These are phyloP conservation scores for Carex littledalei DNA, from an alignment of 176 grass and related monocot genomes.

Conservation along the genomic window DNA sequence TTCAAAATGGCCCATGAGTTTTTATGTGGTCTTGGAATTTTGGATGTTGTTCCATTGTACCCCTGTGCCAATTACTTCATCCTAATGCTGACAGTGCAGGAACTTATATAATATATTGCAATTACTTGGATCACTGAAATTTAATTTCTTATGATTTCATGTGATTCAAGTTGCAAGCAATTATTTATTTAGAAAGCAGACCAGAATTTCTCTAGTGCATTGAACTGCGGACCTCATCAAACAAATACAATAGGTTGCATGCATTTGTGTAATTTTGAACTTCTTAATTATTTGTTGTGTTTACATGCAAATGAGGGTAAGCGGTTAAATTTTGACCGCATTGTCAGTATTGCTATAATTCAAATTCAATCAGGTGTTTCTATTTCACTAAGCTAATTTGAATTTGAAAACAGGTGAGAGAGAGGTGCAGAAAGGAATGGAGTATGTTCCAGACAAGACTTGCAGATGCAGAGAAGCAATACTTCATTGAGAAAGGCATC, in stretches of 20 bases:
- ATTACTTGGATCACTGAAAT: not conserved
- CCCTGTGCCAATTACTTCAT: not conserved
- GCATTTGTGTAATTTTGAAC: not conserved
- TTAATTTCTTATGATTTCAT: not conserved
- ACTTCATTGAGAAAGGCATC: constrained; percentile 48
- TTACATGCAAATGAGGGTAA: not conserved
- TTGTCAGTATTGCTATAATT: not conserved
- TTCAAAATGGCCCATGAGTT: not conserved
- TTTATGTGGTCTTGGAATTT: not conserved
- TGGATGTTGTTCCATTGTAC: not conserved
- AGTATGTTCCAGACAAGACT: constrained; percentile 61
- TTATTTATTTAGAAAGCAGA: not conserved
- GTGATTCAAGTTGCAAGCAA: not conserved
- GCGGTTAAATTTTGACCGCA: not conserved
- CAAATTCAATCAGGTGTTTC: not conserved
- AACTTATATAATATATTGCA: not conserved
- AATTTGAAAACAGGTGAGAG: constrained; percentile 43
- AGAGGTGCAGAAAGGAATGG: constrained; percentile 78
- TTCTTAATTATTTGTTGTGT: not conserved
- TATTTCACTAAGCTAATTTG: not conserved
- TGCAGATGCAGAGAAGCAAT: constrained; percentile 66
- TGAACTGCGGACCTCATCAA: constrained; percentile 6
- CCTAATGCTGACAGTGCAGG: not conserved
- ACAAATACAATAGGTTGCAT: not conserved
- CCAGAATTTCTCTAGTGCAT: not conserved